phyloP scores from a whole-genome alignment of 495 filamentous ascomycete species.

The Pseudomonodictys pantanalensis region DNA sequence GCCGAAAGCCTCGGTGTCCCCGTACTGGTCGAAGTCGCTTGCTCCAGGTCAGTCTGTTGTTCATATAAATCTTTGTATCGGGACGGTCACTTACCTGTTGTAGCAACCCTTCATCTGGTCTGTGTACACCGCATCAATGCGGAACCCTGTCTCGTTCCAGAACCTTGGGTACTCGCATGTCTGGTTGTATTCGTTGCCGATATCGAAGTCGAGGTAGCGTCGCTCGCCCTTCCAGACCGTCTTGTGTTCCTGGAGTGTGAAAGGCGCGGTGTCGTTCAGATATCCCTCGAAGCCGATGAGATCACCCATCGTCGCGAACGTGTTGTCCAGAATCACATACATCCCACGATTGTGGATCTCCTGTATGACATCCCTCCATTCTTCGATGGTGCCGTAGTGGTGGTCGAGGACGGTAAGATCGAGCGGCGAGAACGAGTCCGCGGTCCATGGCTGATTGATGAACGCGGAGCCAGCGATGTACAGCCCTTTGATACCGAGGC shows the following conservation, averaged over 20 bases:
- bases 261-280: constrained; percentile 46
- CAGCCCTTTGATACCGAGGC: constrained; percentile 65
- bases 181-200: constrained; percentile 57
- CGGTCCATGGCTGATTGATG: constrained; percentile 67
- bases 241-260: constrained; percentile 46
- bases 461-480: constrained; percentile 55
- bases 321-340: constrained; percentile 73
- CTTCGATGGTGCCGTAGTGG: constrained; percentile 62
- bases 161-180: constrained; percentile 64
- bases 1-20: constrained; percentile 66
- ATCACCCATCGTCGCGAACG: constrained; percentile 60
- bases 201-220: constrained; percentile 57
- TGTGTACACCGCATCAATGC: too few relatives aligned
- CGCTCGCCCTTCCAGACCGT: constrained; percentile 45
- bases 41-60: too few relatives aligned
- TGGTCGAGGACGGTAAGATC: constrained; percentile 68
- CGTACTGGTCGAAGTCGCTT: constrained; percentile 51
- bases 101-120: too few relatives aligned
- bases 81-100: too few relatives aligned
- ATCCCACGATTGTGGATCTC: constrained; percentile 67
- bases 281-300: constrained; percentile 49
- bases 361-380: constrained; percentile 61
- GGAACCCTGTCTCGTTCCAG: constrained; percentile 61
- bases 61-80: too few relatives aligned
- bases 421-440: constrained; percentile 60